Evolutionary conservation across 345 rosid species (phyloP).

Genomic region (Populus euphratica): DNA sequence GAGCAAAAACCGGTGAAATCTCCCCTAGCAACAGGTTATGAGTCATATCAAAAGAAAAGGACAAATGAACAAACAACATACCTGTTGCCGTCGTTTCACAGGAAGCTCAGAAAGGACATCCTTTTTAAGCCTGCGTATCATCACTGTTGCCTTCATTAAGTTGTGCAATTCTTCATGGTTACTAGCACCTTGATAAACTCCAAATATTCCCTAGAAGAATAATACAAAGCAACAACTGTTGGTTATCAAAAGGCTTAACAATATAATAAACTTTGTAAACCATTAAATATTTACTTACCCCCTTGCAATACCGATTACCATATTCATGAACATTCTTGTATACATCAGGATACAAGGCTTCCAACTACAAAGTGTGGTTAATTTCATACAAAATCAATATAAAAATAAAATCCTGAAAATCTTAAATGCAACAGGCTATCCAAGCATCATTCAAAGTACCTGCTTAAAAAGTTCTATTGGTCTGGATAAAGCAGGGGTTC

Average conservation of each 20-base stretch:
- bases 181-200: conserved; percentile 86
- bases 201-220: conserved; percentile 66
- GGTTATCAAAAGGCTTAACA: neutral
- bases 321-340: conserved; percentile 80
- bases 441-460: conserved; percentile 36
- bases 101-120: conserved; percentile 93
- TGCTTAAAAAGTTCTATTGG: conserved; percentile 95
- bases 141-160: conserved; percentile 91
- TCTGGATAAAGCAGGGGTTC: conserved; percentile 96
- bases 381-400: conserved; percentile 9
- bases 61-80: conserved; percentile 5
- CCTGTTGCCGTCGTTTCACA: conserved; percentile 89
- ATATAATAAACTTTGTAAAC: neutral
- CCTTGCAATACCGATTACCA: conserved; percentile 86
- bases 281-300: conserved; percentile 45
- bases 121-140: conserved; percentile 92
- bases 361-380: conserved; percentile 50
- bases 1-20: neutral
- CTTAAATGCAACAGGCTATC: conserved; percentile 9
- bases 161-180: conserved; percentile 97
- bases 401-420: conserved; percentile 7
- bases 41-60: neutral
- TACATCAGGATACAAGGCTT: conserved; percentile 85
- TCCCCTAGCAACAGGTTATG: neutral
- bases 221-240: conserved; percentile 6